Base-by-base conservation (phyloP, 768 basidiomycete genomes). In the Pleurotus ostreatus region DNA sequence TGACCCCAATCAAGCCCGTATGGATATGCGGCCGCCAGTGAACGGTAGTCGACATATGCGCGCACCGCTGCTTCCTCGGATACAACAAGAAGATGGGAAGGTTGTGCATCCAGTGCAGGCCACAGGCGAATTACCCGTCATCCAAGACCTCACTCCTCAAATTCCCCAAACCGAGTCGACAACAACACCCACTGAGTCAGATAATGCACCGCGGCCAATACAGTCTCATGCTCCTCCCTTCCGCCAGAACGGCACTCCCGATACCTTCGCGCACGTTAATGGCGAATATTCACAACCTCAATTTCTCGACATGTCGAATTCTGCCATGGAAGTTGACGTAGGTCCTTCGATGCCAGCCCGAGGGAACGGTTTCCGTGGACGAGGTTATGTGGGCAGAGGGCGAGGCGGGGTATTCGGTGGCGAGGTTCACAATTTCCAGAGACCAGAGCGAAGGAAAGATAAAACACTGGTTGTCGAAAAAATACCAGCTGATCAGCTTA, bases 381-480 rank as follows among this genome's bases (percentile, higher is more conserved):
- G 68, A 75, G 47, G 67, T 61, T 34, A 15, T 56, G 34, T 70
- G 34, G 76, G 76, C 4, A 70, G 78, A 49, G 71, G 74, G n/a
- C 70, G 78, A 46, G 78, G 80, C 3, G 84, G 86, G 25, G 78
- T 76, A n/a, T 89, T 88, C 62, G 71, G 77, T 47, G 84, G 81
- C 5, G 87, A 88, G 26, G 82, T 78, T 5, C 82, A 83, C 57
- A 82, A 75, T 55, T 87, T 88, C 74, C 51, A 53, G 51, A 82
- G 82, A 8, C 83, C 83, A 23, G 84, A 85, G 60, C 80, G 81
- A 60, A 77, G 85, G 56, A 82, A 80, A 58, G 85, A 86, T 69
- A 89, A 86, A 71, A 93, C 90, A 0, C 78, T 98, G 18, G 92
- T 97, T 12, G 88, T 98, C 37, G 93, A 97, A 71, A 94, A 94